Evolutionary conservation across 805 yeast species (phyloP).

Genomic region (Sugiyamaella smithiae): DNA sequence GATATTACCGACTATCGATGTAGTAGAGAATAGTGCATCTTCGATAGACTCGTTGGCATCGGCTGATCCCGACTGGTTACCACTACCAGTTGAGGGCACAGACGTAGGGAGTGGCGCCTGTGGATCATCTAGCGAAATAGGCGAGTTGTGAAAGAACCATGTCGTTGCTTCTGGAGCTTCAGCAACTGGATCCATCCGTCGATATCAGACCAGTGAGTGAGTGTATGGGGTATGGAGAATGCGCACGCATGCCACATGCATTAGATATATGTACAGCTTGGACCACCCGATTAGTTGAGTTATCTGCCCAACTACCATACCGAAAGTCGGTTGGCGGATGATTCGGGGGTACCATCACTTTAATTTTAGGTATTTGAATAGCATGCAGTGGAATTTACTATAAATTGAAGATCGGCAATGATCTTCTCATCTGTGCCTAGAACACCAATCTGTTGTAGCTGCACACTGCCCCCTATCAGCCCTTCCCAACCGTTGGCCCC

Average conservation of each 20-base stretch:
- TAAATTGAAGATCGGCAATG: too few species aligned
- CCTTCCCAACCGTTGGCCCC: conserved; percentile 6
- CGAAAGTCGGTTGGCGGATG: too few species aligned
- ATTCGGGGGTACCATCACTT: too few species aligned
- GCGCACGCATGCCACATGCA: too few species aligned
- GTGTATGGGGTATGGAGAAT: background rate
- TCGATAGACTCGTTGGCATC: background rate
- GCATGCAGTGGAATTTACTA: too few species aligned
- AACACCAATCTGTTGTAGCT: too few species aligned
- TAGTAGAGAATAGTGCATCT: conserved; percentile 24
- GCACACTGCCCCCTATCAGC: too few species aligned
- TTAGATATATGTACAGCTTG: too few species aligned
- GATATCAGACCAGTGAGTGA: background rate
- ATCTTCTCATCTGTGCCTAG: too few species aligned
- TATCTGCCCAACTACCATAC: too few species aligned
- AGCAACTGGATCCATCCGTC: background rate
- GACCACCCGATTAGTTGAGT: too few species aligned
- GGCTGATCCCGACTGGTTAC: background rate
- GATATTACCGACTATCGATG: conserved; percentile 27
- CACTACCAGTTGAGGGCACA: background rate
- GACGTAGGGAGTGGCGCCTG: conserved; percentile 28
- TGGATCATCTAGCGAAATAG: conserved; percentile 26
- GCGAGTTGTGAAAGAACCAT: conserved; percentile 30
- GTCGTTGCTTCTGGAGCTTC: conserved; percentile 17
- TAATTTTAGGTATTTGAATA: too few species aligned